Evolutionary conservation across 768 basidiomycete genomes (phyloP).

Genomic region (Phallus indusiatus): DNA sequence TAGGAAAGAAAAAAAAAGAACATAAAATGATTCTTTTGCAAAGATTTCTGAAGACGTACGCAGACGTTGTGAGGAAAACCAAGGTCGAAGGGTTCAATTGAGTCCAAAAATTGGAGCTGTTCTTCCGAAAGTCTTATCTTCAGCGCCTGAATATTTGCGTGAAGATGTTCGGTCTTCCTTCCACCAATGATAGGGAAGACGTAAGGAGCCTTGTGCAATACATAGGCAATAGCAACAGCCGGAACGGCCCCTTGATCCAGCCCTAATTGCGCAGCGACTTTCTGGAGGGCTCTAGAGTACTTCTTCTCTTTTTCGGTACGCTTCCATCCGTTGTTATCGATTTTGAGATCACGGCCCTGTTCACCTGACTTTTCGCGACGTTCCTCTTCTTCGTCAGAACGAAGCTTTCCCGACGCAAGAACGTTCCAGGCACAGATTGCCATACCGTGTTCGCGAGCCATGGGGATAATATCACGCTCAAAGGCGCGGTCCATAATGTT

Average conservation of each 20-base stretch:
- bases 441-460: constrained; percentile 24
- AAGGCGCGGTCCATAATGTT: constrained; percentile 25
- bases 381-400: constrained; percentile 30
- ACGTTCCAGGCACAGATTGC: constrained; percentile 37
- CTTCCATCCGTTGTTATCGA: not conserved
- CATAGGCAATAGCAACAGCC: constrained; percentile 19
- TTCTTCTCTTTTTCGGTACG: not conserved
- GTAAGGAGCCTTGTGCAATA: constrained; percentile 19
- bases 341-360: constrained; percentile 7
- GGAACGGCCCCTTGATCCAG: not conserved
- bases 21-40: no score
- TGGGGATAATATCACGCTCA: constrained; percentile 34
- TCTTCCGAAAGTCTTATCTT: constrained; percentile 3
- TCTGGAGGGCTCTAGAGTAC: not conserved
- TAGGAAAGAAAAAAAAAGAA: no score
- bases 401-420: constrained; percentile 30
- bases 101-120: constrained; percentile 10
- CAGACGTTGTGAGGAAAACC: constrained; percentile 11
- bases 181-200: constrained; percentile 15
- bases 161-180: constrained; percentile 14
- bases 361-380: constrained; percentile 8
- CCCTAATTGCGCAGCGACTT: constrained; percentile 10
- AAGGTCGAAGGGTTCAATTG: constrained; percentile 3
- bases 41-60: not conserved
- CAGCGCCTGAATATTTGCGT: constrained; percentile 13